Conservation (phyloP, 768 basidiomycete species). For the Cystobasidium tubakii region DNA sequence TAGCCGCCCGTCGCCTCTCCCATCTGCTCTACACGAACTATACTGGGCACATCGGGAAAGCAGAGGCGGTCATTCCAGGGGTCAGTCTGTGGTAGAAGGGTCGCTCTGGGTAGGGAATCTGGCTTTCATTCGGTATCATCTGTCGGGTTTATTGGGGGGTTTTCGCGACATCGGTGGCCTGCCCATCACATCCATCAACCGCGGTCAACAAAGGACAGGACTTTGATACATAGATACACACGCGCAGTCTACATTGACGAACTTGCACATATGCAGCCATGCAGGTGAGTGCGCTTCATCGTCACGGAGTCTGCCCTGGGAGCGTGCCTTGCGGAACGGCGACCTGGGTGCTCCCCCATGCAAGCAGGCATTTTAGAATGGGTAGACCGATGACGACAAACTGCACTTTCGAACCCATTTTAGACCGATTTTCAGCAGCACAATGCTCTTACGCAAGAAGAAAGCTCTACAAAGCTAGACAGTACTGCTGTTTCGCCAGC, state of each 20-base stretch:
- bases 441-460: background rate
- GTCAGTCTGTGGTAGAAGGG: background rate
- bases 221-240: background rate
- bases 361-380: background rate
- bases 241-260: background rate
- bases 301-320: too few relatives aligned
- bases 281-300: background rate
- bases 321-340: too few relatives aligned
- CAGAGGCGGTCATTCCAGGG: background rate
- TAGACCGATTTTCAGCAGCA: background rate
- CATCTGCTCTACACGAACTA: background rate
- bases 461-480: background rate
- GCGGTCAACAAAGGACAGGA: constrained; percentile 1
- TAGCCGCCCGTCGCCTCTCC: background rate
- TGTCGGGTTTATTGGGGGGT: background rate
- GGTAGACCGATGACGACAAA: background rate
- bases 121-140: background rate
- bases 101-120: background rate
- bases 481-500: background rate
- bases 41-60: background rate
- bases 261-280: background rate
- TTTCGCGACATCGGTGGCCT: background rate
- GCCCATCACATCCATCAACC: too few relatives aligned
- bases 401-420: background rate
- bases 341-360: background rate